Evolutionary conservation across 495 filamentous ascomycete species (phyloP), one percentile per base, ranked within the genome.

Genomic region (Daldinia childiae): DNA sequence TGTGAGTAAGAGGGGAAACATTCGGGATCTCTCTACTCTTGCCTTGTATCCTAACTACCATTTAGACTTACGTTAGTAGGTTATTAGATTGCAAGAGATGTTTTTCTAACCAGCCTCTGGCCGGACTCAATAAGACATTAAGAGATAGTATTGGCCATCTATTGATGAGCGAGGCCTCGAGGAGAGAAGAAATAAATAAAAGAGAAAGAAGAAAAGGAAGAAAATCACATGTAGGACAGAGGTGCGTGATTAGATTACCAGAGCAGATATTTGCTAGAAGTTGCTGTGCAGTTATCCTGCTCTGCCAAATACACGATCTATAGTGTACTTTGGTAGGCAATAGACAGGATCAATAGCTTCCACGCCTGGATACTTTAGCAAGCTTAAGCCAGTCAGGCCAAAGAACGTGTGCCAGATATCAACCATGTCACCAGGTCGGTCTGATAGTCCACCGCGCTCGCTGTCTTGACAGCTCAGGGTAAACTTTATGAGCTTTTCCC

Each of bases 341-440:
- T 98, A 98, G 36, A 91, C 84, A 62, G 95, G 90, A 79, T 99
- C 94, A 65, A 99, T 89, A 74, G 92, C 89, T 72, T 88, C 81
- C 27, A 98, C 78, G 0, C 91, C 94, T 9, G 90, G 87, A 75
- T 90, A 90, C 7, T 87, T 86, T 19, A 98, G 79, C 36, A 99
- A 83, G 76, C 94, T 97, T 71, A 99, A 77, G 6, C 96, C 95
- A 32, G 96, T 91, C 72, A 98, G 74, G 41, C 92, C 94, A 80
- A 99, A 99, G 41, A 87, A 71, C 0, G 95, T 99, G 78, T 99
- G 95, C 81, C 97, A 99, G 43, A 99, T 94, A 86, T 99, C 95
- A 41, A 97, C 95, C 90, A 95, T 92, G 76, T 98, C 87, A 19
- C 91, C 94, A 19, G 95, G 95, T 68, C 95, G 84, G 82, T 98